Evolutionary conservation across 148 eudicot species (phyloP), one percentile per base, ranked within the genome.

Genomic region (Rheum nobile): DNA sequence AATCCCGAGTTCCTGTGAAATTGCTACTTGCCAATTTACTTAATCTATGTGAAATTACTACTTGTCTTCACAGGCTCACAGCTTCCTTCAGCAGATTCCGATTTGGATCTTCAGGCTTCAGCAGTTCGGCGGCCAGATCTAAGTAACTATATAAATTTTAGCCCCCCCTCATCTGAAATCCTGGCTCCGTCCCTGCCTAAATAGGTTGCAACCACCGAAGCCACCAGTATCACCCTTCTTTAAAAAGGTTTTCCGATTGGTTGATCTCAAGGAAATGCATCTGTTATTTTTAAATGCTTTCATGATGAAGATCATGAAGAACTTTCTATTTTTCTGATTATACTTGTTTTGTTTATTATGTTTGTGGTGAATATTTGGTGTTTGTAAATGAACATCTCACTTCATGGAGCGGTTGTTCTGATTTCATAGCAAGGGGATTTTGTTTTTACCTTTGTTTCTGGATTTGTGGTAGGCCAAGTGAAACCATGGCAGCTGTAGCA

Each of bases 401-500:
- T 44, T 44, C 1, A 50, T 50, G 57, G 19, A 6, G 24, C 4
- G 11, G 11, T 61, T 29, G 13, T 61, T 61, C 28, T 61, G 7
- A 61, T 61, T 22, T 61, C 17, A 29, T 6, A 2, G 7, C 19
- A 29, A 61, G 67, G 37, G 34, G 67, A 12, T 29, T 28, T 28
- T 3, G 34, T 13, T 26, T 61, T 26, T 61, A 61, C 17, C 35
- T 21, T 54, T 74, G 21, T 44, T 43, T 65, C 55, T 21, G 48
- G 32, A 14, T 71, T 77, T 43, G 35, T 54, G 68, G 29, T 43
- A 54, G 71, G 46, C 26, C 47, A 37, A 59, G 71, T 59, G 42
- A 55, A 71, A 22, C 29, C 14, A 77, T 77, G 79, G 75, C 75
- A 57, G 75, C 75, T 16, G 34, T 72, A n/a, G 74, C 79, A 32